These are phyloP conservation scores for Zizania latifolia DNA, from an alignment of 176 grass and related monocot genomes.

Conservation along the genomic window DNA sequence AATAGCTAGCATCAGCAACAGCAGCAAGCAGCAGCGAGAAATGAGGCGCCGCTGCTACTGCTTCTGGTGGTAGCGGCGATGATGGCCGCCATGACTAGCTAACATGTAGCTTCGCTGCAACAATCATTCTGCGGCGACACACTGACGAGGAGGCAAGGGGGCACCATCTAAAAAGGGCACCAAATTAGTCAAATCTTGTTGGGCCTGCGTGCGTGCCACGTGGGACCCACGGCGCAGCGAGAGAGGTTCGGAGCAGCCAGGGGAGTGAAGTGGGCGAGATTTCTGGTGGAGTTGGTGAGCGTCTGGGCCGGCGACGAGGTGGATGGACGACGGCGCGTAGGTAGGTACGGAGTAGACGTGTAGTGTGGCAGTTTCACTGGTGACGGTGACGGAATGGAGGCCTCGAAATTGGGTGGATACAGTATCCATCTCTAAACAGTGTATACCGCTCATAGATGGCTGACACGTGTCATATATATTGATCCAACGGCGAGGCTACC, in stretches of 20 bases:
- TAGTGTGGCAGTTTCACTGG: too few species aligned
- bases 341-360: too few species aligned
- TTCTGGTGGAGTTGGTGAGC: slow-evolving; percentile 33
- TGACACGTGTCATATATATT: too few species aligned
- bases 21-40: too few species aligned
- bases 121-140: neutral
- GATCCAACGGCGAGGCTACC: too few species aligned
- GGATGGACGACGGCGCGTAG: too few species aligned
- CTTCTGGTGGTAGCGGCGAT: neutral
- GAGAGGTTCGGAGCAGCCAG: neutral
- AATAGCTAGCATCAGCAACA: neutral
- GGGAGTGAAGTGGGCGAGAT: neutral
- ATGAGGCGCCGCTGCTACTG: neutral
- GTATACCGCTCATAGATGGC: too few species aligned
- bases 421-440: too few species aligned
- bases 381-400: too few species aligned
- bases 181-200: neutral
- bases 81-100: slow-evolving; percentile 19
- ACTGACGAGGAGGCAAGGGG: neutral
- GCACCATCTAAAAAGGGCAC: neutral
- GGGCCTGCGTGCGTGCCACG: neutral
- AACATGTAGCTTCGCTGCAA: neutral
- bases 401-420: too few species aligned
- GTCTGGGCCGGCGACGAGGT: neutral
- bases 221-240: neutral